A percentile compares a stretch with the other conserved stretches of the same genome.
phyloP scores from a whole-genome alignment of 2,329 filamentous ascomycete genomes.

The Microdochium nivale region DNA sequence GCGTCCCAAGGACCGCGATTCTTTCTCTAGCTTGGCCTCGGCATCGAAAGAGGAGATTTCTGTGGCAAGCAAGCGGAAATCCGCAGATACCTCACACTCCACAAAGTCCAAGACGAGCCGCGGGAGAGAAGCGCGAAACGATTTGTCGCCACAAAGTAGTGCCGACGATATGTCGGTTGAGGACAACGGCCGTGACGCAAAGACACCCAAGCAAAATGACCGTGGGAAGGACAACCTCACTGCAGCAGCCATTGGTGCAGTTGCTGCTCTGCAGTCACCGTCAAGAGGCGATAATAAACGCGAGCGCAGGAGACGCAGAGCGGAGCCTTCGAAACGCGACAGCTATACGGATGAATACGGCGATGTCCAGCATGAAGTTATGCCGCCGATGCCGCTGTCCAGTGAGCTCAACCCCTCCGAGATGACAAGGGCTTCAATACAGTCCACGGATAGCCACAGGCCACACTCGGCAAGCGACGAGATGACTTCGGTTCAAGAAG shows the following conservation, averaged over 20 bases:
- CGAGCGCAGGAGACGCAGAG: constrained; percentile 41
- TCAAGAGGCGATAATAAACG: constrained; percentile 37
- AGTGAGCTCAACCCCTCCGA: constrained; percentile 84
- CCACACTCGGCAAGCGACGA: constrained; percentile 61
- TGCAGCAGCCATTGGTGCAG: constrained; percentile 32
- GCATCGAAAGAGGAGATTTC: constrained; percentile 47
- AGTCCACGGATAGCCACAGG: constrained; percentile 71
- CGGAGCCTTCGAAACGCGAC: constrained; percentile 39
- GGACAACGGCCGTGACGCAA: constrained; percentile 31
- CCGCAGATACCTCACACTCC: constrained; percentile 44
- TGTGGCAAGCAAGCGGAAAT: constrained; percentile 38
- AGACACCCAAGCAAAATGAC: constrained; percentile 34
- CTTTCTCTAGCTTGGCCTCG: constrained; percentile 48
- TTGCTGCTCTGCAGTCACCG: constrained; percentile 29
- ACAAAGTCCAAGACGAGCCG: constrained; percentile 33
- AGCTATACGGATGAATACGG: constrained; percentile 42
- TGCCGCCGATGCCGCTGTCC: constrained; percentile 76
- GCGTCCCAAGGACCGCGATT: constrained; percentile 41
- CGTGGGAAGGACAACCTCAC: constrained; percentile 21
- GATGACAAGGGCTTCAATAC: constrained; percentile 76
- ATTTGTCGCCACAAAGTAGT: constrained; percentile 40
- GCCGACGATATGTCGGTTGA: constrained; percentile 38
- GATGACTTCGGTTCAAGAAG: constrained; percentile 52
- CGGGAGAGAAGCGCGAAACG: constrained; percentile 46
- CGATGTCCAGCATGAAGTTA: constrained; percentile 45